These are phyloP conservation scores for Toxicodendron radicans DNA, from an alignment of 345 rosid species.

Conservation along the genomic window DNA sequence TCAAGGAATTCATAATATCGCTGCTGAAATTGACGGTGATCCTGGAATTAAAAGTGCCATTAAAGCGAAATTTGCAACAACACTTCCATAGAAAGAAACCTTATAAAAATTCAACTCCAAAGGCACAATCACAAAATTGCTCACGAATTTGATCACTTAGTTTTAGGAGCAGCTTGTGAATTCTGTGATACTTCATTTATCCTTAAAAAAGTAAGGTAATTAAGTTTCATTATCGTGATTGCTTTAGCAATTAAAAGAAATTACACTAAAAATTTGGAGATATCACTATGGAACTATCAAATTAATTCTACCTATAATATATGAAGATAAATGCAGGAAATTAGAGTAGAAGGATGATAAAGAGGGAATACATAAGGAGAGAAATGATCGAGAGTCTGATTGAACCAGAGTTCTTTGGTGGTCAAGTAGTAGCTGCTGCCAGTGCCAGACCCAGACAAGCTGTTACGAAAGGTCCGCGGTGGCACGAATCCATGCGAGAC, in stretches of 20 bases:
- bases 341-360: neutral
- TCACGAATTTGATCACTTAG: neutral
- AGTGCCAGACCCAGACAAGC: conserved; percentile 32
- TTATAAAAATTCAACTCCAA: neutral
- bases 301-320: neutral
- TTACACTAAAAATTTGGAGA: neutral
- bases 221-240: too few species aligned
- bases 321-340: neutral
- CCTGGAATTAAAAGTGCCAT: conserved; percentile 39
- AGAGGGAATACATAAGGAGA: conserved; percentile 55
- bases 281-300: neutral
- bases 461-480: conserved; percentile 41
- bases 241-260: neutral
- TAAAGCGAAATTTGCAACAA: neutral
- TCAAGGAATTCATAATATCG: conserved; percentile 82
- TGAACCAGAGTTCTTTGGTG: conserved; percentile 67
- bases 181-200: neutral
- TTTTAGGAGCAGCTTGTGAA: neutral
- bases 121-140: neutral
- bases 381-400: conserved; percentile 88
- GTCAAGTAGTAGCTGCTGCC: conserved; percentile 53
- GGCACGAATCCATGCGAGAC: conserved; percentile 40
- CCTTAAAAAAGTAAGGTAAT: neutral
- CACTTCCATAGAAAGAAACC: neutral
- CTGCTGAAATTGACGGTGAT: conserved; percentile 65